Conservation (phyloP, 2,329 filamentous ascomycete species). For the Pyrenochaeta sp. region DNA sequence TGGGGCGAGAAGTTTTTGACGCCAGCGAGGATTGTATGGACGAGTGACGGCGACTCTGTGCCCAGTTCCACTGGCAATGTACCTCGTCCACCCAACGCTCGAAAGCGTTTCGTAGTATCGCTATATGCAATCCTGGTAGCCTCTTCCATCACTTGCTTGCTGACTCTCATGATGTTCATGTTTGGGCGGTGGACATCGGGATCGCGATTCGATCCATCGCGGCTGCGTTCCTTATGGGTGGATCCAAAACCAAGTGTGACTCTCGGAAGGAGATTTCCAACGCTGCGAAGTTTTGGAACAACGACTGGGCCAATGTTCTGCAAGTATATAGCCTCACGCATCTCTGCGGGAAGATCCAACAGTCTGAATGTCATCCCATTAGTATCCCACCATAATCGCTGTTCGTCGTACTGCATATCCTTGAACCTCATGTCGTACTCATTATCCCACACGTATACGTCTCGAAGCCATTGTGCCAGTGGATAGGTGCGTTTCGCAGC, state of each 20-base stretch:
- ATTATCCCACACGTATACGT: slow-evolving; percentile 14
- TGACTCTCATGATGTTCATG: slow-evolving; percentile 15
- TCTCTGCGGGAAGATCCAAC: slow-evolving; percentile 18
- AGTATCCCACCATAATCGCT: slow-evolving; percentile 19
- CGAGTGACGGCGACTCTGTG: too few species aligned
- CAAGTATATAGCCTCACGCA: slow-evolving; percentile 20
- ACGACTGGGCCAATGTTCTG: slow-evolving; percentile 17
- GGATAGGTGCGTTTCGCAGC: neutral
- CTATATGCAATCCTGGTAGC: slow-evolving; percentile 2
- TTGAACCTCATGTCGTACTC: slow-evolving; percentile 9
- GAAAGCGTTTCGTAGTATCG: slow-evolving; percentile 15
- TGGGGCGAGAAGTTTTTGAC: neutral
- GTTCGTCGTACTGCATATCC: slow-evolving; percentile 18
- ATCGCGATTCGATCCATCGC: slow-evolving; percentile 9
- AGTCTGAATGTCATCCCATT: slow-evolving; percentile 20
- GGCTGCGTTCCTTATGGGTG: neutral
- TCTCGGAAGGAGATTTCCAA: too few species aligned
- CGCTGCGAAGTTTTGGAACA: slow-evolving; percentile 8
- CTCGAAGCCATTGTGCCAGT: slow-evolving; percentile 15
- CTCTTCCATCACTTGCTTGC: slow-evolving; percentile 12
- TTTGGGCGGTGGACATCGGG: slow-evolving; percentile 17
- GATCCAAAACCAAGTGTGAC: neutral
- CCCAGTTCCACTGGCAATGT: neutral
- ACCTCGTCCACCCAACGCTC: neutral
- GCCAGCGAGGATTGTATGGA: neutral